Evolutionary conservation across 2,329 filamentous ascomycete species (phyloP).

Genomic region (Xylariaceae sp.): DNA sequence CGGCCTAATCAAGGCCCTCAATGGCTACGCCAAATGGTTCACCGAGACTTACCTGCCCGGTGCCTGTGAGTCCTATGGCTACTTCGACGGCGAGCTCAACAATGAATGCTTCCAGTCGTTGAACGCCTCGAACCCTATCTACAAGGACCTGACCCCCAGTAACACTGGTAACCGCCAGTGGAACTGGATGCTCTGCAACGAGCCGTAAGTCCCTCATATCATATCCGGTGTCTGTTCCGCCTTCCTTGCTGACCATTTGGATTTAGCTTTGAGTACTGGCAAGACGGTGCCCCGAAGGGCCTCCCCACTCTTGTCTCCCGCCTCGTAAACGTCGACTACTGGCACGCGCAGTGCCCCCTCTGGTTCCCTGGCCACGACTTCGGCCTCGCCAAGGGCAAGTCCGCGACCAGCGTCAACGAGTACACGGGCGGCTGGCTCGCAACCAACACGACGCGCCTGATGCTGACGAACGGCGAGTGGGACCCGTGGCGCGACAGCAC

Average conservation of each 20-base stretch:
- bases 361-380: slow-evolving; percentile 40
- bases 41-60: slow-evolving; percentile 39
- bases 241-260: neutral
- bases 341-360: slow-evolving; percentile 41
- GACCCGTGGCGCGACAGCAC: slow-evolving; percentile 40
- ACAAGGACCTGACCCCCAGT: slow-evolving; percentile 32
- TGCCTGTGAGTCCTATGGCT: slow-evolving; percentile 42
- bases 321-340: slow-evolving; percentile 33
- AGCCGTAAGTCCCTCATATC: slow-evolving; percentile 25
- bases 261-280: slow-evolving; percentile 34
- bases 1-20: slow-evolving; percentile 44
- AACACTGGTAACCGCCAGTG: slow-evolving; percentile 48
- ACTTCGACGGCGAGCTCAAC: slow-evolving; percentile 39
- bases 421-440: slow-evolving; percentile 39
- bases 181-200: slow-evolving; percentile 52
- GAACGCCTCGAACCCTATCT: slow-evolving; percentile 40
- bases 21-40: slow-evolving; percentile 47
- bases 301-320: slow-evolving; percentile 39
- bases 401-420: slow-evolving; percentile 32
- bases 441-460: slow-evolving; percentile 35
- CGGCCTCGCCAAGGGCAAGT: slow-evolving; percentile 31
- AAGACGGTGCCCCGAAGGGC: slow-evolving; percentile 41
- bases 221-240: neutral
- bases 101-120: slow-evolving; percentile 42
- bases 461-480: slow-evolving; percentile 37